Evolutionary conservation across 2,329 filamentous ascomycete species (phyloP).

Genomic region (Nemania sp.): DNA sequence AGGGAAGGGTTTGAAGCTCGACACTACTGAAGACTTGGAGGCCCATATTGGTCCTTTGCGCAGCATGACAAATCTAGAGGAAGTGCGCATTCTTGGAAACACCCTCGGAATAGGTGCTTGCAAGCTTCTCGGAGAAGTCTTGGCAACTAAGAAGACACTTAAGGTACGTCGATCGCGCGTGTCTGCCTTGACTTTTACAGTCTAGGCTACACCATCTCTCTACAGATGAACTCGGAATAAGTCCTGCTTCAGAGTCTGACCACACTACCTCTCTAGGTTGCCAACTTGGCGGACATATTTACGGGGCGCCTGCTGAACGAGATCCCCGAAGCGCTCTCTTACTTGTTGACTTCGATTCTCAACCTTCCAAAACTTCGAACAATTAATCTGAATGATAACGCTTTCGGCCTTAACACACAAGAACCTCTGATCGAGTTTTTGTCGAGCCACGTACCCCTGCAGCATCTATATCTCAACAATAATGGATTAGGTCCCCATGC

Average conservation of each 20-base stretch:
- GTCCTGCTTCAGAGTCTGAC: too few species aligned
- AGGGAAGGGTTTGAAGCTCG: conserved; percentile 89
- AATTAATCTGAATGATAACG: conserved; percentile 96
- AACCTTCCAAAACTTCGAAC: conserved; percentile 85
- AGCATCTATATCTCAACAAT: conserved; percentile 96
- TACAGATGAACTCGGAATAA: too few species aligned
- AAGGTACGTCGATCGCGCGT: conserved; percentile 53
- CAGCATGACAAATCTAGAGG: conserved; percentile 74
- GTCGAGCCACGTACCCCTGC: conserved; percentile 82
- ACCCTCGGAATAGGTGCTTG: conserved; percentile 89
- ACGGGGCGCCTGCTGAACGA: conserved; percentile 90
- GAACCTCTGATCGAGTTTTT: conserved; percentile 92
- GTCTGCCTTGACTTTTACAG: neutral
- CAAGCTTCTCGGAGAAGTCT: conserved; percentile 78
- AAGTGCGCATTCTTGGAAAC: conserved; percentile 86
- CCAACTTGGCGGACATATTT: conserved; percentile 96
- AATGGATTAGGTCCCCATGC: conserved; percentile 94
- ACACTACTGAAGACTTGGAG: conserved; percentile 84
- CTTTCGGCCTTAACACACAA: conserved; percentile 93
- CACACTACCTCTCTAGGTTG: conserved; percentile 59
- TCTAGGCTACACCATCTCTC: too few species aligned
- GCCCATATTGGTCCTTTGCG: conserved; percentile 77
- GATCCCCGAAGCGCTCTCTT: conserved; percentile 86
- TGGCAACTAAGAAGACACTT: conserved; percentile 82
- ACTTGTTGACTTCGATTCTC: conserved; percentile 82